Conservation (phyloP, 257 asterid genomes). For the Penstemon newberryi region DNA sequence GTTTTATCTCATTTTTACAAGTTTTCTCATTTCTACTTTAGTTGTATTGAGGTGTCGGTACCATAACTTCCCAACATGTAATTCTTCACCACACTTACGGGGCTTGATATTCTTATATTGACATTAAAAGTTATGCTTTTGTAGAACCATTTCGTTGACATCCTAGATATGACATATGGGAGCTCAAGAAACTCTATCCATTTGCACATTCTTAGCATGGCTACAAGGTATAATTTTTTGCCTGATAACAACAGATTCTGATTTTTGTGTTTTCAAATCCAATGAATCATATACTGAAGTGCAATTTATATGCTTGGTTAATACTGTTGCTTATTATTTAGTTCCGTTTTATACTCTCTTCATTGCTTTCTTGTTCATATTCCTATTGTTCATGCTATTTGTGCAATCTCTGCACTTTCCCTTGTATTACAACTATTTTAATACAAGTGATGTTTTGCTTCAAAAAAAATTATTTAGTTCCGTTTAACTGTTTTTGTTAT, state of each 20-base stretch:
- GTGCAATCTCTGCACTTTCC: too few species aligned
- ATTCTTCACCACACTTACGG: neutral
- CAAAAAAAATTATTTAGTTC: neutral
- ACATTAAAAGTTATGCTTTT: conserved; percentile 32
- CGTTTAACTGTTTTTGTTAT: conserved; percentile 9
- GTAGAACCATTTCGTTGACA: conserved; percentile 81
- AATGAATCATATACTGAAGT: conserved; percentile 22
- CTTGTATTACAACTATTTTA: too few species aligned
- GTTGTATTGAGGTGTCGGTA: too few species aligned
- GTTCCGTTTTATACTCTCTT: neutral
- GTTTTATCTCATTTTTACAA: too few species aligned
- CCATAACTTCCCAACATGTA: too few species aligned
- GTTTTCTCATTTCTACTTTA: too few species aligned
- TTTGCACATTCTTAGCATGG: conserved; percentile 62
- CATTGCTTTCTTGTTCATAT: too few species aligned
- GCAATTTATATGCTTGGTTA: conserved; percentile 17
- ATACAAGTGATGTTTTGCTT: too few species aligned
- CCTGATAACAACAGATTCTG: neutral
- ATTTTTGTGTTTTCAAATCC: conserved; percentile 9
- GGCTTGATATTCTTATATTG: neutral
- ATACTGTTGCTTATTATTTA: conserved; percentile 12
- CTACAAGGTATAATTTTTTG: conserved; percentile 50
- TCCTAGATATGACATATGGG: conserved; percentile 75
- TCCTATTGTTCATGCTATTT: too few species aligned
- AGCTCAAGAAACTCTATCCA: conserved; percentile 65